Percentiles rank a stretch among this genome's conserved stretches.
Conservation (phyloP, 1,284 basidiomycete species). For the Apiotrichum brassicae region DNA sequence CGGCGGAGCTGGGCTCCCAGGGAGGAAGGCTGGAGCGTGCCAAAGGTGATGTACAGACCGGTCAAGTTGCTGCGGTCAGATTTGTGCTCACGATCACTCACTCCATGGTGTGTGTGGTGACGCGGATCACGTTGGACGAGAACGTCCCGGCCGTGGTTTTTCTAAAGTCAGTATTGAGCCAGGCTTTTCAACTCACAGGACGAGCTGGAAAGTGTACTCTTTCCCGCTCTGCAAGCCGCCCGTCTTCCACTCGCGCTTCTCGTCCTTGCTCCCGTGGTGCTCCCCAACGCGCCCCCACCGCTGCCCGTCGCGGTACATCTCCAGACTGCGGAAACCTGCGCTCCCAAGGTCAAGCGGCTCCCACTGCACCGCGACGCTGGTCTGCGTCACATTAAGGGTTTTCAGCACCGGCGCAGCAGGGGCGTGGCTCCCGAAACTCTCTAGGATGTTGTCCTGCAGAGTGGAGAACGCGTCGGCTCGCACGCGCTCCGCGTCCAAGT, state of each 20-base stretch:
- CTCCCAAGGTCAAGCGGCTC: conserved; percentile 74
- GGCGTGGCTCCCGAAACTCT: conserved; percentile 61
- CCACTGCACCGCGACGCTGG: conserved; percentile 90
- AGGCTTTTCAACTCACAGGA: conserved; percentile 54
- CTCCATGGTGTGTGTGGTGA: conserved; percentile 81
- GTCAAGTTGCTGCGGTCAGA: conserved; percentile 62
- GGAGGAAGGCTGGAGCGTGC: conserved; percentile 68
- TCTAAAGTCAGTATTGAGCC: conserved; percentile 15
- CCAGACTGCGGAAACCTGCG: conserved; percentile 73
- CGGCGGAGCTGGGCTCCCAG: conserved; percentile 69
- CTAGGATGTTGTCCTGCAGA: conserved; percentile 70
- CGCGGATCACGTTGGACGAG: conserved; percentile 70
- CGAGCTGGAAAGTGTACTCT: conserved; percentile 85
- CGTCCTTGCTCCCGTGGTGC: conserved; percentile 28
- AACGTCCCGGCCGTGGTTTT: conserved; percentile 80
- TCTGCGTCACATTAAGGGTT: conserved; percentile 91
- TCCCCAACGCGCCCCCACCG: conserved; percentile 58
- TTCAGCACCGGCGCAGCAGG: conserved; percentile 63
- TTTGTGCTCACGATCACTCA: conserved; percentile 17
- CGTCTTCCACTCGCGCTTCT: conserved; percentile 57
- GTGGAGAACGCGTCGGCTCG: conserved; percentile 73
- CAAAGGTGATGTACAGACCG: conserved; percentile 86
- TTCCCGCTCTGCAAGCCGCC: conserved; percentile 81
- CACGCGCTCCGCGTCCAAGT: conserved; percentile 70
- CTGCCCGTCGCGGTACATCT: conserved; percentile 84